Conservation (phyloP, 257 asterid species). For the Rhazya stricta region DNA sequence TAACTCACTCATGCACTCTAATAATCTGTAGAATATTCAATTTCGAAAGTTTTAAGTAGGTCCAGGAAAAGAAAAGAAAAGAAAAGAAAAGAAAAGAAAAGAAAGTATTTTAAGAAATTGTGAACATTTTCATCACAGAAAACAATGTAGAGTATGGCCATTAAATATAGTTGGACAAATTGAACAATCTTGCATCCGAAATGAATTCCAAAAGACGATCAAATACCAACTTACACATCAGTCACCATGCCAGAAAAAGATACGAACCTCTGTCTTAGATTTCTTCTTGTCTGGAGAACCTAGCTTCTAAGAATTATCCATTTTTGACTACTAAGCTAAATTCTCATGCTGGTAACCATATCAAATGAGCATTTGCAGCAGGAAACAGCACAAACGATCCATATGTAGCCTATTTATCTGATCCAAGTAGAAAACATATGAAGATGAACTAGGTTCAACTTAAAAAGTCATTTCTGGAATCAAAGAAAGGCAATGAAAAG, state of each 20-base stretch:
- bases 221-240: neutral
- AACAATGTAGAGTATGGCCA: neutral
- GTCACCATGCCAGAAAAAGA: neutral
- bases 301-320: neutral
- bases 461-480: neutral
- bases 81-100: neutral
- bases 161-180: neutral
- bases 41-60: neutral
- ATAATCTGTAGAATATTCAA: constrained; percentile 2
- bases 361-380: neutral
- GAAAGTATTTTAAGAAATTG: neutral
- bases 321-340: neutral
- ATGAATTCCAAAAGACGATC: neutral
- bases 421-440: neutral
- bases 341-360: neutral
- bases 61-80: neutral
- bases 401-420: neutral
- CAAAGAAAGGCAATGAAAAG: neutral
- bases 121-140: neutral
- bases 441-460: neutral
- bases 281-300: neutral
- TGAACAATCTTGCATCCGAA: neutral
- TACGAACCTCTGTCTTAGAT: constrained; percentile 3
- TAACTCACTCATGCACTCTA: neutral
- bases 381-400: neutral